These are phyloP conservation scores for Auxenochlorella pyrenoidosa DNA, from an alignment of 139 green algal species.

Conservation along the genomic window DNA sequence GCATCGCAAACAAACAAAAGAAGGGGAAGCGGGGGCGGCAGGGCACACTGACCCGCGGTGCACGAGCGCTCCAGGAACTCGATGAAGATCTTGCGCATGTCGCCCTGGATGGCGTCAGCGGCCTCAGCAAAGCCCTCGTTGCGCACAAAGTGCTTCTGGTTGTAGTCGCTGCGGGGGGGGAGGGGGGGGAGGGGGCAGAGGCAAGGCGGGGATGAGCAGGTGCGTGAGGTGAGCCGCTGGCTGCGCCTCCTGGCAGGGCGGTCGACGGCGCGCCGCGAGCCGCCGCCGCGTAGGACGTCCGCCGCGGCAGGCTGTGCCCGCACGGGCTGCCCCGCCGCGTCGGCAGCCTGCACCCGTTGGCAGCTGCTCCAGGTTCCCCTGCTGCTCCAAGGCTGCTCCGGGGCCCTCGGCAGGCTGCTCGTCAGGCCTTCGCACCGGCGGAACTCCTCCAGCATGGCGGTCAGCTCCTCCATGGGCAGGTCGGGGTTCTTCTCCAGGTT, in stretches of 20 bases:
- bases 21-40: not conserved
- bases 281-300: no score
- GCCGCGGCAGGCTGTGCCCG: no score
- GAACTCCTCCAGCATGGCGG: constrained; percentile 94
- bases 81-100: constrained; percentile 96
- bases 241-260: no score
- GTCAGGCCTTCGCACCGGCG: constrained; percentile 47
- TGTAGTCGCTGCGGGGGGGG: constrained; percentile 86
- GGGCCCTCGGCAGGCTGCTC: not conserved
- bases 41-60: constrained; percentile 76
- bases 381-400: not conserved
- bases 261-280: no score
- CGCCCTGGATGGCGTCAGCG: constrained; percentile 89
- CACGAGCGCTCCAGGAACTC: constrained; percentile 99
- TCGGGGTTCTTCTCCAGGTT: constrained; percentile 93
- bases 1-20: not conserved
- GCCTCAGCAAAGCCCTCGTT: constrained; percentile 96
- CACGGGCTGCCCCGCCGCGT: no score
- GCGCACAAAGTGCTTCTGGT: constrained; percentile 99
- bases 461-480: constrained; percentile 91
- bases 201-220: not conserved
- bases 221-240: no score
- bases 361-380: no score
- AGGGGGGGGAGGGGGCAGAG: no score
- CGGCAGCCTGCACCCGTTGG: no score